Percentiles rank a stretch among this genome's conserved stretches.
phyloP scores from a whole-genome alignment of 2,329 filamentous ascomycete genomes.

The Zasmidium cellare region DNA sequence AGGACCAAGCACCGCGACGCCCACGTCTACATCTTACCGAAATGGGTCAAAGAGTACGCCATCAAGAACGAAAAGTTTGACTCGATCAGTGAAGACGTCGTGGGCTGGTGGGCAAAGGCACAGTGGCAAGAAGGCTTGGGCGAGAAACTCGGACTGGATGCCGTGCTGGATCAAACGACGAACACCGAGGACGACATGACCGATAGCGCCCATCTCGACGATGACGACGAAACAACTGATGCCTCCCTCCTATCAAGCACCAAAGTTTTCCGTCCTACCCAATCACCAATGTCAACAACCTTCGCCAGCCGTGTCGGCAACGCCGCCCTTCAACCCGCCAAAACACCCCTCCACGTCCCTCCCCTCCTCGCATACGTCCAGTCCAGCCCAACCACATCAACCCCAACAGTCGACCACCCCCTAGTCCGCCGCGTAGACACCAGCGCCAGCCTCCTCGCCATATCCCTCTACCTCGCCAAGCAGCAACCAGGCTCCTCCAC shows the following conservation, averaged over 20 bases:
- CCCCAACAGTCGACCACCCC: conserved; percentile 53
- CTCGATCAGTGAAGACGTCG: conserved; percentile 84
- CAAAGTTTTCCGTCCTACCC: conserved; percentile 49
- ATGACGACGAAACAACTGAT: conserved; percentile 27
- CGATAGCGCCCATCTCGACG: conserved; percentile 21
- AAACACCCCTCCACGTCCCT: conserved; percentile 55
- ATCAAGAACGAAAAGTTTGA: conserved; percentile 78
- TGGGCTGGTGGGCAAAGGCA: conserved; percentile 95
- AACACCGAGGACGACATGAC: conserved; percentile 29
- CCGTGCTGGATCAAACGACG: conserved; percentile 58
- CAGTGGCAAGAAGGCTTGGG: conserved; percentile 82
- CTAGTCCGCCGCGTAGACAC: conserved; percentile 88
- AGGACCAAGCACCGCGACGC: conserved; percentile 83
- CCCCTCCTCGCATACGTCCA: conserved; percentile 83
- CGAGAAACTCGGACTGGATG: conserved; percentile 71
- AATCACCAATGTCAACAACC: conserved; percentile 41
- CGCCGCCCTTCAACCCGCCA: conserved; percentile 6
- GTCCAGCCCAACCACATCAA: conserved; percentile 39
- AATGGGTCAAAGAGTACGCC: conserved; percentile 86
- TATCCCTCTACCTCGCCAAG: conserved; percentile 85
- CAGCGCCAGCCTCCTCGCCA: conserved; percentile 73
- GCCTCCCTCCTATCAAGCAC: conserved; percentile 45
- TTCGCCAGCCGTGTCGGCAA: conserved; percentile 37
- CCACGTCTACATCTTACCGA: conserved; percentile 91
- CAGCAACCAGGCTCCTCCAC: conserved; percentile 59